Evolutionary conservation across 148 eudicot species (phyloP), one percentile per base, ranked within the genome.

Genomic region (Agrostemma githago): DNA sequence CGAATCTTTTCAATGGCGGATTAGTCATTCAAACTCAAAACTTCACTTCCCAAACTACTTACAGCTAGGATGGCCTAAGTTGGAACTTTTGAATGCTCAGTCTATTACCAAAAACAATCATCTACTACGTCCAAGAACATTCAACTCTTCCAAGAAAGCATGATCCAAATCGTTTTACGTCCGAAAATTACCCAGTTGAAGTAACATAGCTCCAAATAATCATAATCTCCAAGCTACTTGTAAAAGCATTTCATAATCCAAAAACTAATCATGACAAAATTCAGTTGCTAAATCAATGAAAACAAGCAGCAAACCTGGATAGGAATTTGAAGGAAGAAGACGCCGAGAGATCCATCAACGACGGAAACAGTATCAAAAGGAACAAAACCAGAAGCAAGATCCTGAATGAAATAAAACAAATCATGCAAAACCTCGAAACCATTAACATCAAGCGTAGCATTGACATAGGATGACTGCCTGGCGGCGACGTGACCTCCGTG

Each of bases 381-480:
- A 16, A 88, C 82, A 56, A 70, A 75, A 16, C 89, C 91, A 59
- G 71, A 64, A 20, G 91, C 87, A 61, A 88, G 71, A 78, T 88
- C 91, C 34, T 77, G 86, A 37, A 88, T 71, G 74, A 88, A 78
- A 41, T 86, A 84, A 21, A 88, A 19, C 17, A 82, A 67, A 81
- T 88, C 91, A 65, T 88, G 91, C 21, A 88, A 71, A 56, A 88
- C 79, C 75, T 82, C 72, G 60, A 82, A 75, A 20, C 87, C 89
- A 61, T 88, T 74, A 16, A 86, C 54, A 2, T 57, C 72, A 58
- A 86, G 78, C 21, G 83, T 82, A 1, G 91, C 87, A 71, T 84
- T 69, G 6, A 88, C 84, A 48, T 86, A 82, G 20, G 87, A 81
- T 5, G 82, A 75, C 0, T 77, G 79, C 8, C 83, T 73, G 0